Base-by-base conservation (phyloP, 139 green algal species). In the Chlamydomonas schloesseri region DNA sequence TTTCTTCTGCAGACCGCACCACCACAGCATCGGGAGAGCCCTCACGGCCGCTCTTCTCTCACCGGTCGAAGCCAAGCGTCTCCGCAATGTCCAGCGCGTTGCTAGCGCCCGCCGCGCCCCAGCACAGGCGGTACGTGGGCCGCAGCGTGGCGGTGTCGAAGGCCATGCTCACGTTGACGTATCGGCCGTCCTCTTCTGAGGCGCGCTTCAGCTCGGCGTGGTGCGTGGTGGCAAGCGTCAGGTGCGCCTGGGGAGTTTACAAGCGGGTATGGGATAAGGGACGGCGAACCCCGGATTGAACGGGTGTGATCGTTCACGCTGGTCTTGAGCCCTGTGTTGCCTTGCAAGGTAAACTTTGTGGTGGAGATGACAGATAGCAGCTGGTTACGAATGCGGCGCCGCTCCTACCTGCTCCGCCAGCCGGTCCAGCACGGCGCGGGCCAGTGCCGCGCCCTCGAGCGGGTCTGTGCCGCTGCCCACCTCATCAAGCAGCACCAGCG, bases 401-500 rank as follows among this genome's bases (percentile, higher is more conserved):
- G 11, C 69, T 6, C 24, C 93, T 79, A 87, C 81, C 70, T 53
- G 60, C 4, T 89, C 92, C 8, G 88, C 89, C 33, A 96, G 84
- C 31, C 67, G 37, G 29, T 92, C 90, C 71, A 99, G 91, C 86
- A 99, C 84, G 8, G 97, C 95, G 29, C 95, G 89, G 0, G 95
- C 98, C 67, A 99, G 90, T 3, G 96, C 97, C 13, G 97, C 93
- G 10, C 98, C 98, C 92, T 99, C 98, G 57, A 88, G 69, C 1
- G 97, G 97, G 90, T 99, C 97, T 20, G 97, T 99, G 37, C 97
- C 96, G 90, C 70, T 87, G 55, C 89, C 89, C 55, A 92, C 88
- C 75, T 91, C 97, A 84, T 99, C 97, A 82, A 99, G 90, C 77
- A 99, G 91, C 82, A 99, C 97, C 57, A 99, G 89, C 2, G 93